Base-by-base conservation (phyloP, 805 yeast genomes). In the Pichia scutulata region DNA sequence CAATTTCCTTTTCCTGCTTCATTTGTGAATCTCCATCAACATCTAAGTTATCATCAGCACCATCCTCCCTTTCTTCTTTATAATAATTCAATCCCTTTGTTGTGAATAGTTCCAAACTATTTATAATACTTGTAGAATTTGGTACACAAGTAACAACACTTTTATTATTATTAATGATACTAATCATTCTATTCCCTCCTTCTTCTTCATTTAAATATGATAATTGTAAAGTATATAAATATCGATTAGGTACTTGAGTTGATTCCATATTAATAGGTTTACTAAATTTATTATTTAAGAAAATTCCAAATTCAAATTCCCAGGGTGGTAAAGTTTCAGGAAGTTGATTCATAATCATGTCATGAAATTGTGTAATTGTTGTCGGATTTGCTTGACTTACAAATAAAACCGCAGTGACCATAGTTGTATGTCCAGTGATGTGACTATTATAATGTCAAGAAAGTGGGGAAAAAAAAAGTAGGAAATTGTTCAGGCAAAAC, bases 311-410 rank as follows among this genome's bases (percentile, higher is more conserved):
- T 47, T 78, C 86, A 57, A 85, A 81, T 41, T 70, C 71, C 95
- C 95, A 86, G 43, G 80, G 74, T 1, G 80, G 89, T 26, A 76
- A 68, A 2, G 74, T 59, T 18, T 75, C 70, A 1, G 93, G 90
- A 16, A 83, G 71, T 53, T 81, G 82, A 57, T 84, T 84, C 4
- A 84, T 76, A 16, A 87, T 73, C 50, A 77, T 75, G 63, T 87
- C 95, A 61, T 85, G 89, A 58, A 85, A 78, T 42, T 77, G 75
- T 0, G 86, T 71, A 30, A 86, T 84, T 6, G 85, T 76, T 46
- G 77, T 81, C 2, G 86, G 83, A 3, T 75, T 60, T 6, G 77
- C 75, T 55, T 73, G 71, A 41, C 69, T 69, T 1, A 71, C 73
- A 42, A 71, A 62, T 2, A 72, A 56, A 1, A 74, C 73, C 1